Conservation (phyloP, 1,139 yeast genomes). For the Saccharomyces hybrid region DNA sequence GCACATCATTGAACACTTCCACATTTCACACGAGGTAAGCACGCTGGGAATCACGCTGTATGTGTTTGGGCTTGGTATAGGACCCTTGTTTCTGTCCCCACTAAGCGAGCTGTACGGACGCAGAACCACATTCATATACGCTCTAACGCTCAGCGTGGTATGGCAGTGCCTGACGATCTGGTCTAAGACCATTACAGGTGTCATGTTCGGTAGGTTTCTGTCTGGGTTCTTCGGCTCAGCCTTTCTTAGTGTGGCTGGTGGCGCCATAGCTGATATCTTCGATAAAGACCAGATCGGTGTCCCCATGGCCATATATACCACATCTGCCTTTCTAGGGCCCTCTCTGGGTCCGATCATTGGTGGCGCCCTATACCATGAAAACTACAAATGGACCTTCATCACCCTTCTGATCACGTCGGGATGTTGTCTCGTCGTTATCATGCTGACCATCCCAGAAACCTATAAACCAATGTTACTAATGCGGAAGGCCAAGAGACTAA, state of each 20-base stretch:
- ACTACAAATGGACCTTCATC: conserved; percentile 55
- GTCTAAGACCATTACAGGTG: conserved; percentile 53
- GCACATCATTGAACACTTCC: conserved; percentile 42
- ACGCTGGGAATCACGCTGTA: conserved; percentile 58
- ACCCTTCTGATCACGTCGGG: conserved; percentile 62
- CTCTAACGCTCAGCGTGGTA: conserved; percentile 48
- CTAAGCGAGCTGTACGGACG: conserved; percentile 73
- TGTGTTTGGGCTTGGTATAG: conserved; percentile 67
- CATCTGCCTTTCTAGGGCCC: conserved; percentile 72
- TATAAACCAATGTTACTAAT: conserved; percentile 58
- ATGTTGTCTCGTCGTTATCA: conserved; percentile 42
- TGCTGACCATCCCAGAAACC: conserved; percentile 60
- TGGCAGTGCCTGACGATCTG: conserved; percentile 64
- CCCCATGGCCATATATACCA: conserved; percentile 64
- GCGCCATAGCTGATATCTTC: conserved; percentile 63
- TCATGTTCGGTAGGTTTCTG: conserved; percentile 58
- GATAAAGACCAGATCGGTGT: conserved; percentile 52
- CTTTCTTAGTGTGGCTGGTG: conserved; percentile 69
- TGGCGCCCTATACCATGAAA: conserved; percentile 50
- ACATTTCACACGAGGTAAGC: conserved; percentile 51
- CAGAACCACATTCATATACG: conserved; percentile 55
- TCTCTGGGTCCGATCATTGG: conserved; percentile 62
- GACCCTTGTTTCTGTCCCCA: conserved; percentile 75
- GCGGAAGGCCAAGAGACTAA: conserved; percentile 47
- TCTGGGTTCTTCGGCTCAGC: conserved; percentile 65